Evolutionary conservation across 2,329 filamentous ascomycete species (phyloP), one percentile per base, ranked within the genome.

Genomic region (Chalara sp.): DNA sequence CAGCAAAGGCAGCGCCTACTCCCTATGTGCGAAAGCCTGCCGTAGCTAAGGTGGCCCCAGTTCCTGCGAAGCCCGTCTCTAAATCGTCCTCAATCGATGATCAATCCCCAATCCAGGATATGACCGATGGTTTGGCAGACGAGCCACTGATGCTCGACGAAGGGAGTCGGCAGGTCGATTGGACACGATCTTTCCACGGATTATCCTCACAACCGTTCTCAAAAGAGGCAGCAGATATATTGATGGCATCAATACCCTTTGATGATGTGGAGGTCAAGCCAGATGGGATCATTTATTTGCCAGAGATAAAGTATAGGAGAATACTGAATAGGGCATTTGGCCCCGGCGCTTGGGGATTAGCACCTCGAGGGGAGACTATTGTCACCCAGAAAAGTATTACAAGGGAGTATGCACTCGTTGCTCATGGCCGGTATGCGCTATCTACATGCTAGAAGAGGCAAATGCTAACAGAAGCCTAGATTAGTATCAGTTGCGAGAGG

Each of bases 251-350:
- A 1, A 67, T 95, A 10, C 72, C 81, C 49, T 71, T 79, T 0
- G 78, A 84, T 45, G 92, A 97, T 69, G 84, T 99, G 50, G 93
- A 99, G 74, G 86, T 99, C 66, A 99, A 99, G 74, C 92, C 93
- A 32, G 93, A 99, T 72, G 93, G 93, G 33, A 92, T 99, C 60
- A 75, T 97, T 53, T 99, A 97, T 68, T 75, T 99, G 52, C 93
- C 93, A 10, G 93, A 99, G 76, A 97, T 99, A 75, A 96, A 97
- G 73, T 99, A 99, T 72, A 76, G 93, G 43, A 76, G 92, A 56
- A 92, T 95, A 57, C 70, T 99, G 62, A 96, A 97, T 68, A 75
- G 77, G 62, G 89, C 90, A 0, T 99, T 99, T 71, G 92, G 93
- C 0, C 93, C 93, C 0, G 93, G 95, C 49, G 93, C 87, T 6